These are phyloP conservation scores for Barbarea vulgaris DNA, from an alignment of 345 rosid species.

Conservation along the genomic window DNA sequence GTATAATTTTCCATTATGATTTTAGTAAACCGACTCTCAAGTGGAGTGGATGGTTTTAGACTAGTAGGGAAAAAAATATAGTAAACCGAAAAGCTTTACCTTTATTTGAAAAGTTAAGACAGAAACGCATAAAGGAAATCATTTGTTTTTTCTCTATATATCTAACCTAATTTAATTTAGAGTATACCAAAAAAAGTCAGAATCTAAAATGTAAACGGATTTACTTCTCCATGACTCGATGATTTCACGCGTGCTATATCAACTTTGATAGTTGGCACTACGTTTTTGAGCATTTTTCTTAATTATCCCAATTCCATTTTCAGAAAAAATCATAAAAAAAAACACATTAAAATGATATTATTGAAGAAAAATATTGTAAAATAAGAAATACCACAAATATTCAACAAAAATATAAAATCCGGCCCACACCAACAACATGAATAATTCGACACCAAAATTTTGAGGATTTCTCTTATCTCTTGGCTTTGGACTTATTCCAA, in stretches of 20 bases:
- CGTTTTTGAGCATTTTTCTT: not conserved
- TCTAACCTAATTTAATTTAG: not conserved
- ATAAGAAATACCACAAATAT: not conserved
- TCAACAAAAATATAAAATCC: not conserved
- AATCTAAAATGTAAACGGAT: not conserved
- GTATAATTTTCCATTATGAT: not conserved
- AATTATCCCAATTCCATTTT: not conserved
- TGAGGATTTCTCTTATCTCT: not conserved
- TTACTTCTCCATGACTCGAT: not conserved
- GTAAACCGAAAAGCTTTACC: not conserved
- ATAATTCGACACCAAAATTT: not conserved
- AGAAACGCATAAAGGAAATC: not conserved
- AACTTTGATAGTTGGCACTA: not conserved
- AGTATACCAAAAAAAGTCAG: not conserved
- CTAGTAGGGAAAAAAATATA: not conserved
- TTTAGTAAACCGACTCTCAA: not conserved
- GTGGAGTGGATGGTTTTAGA: not conserved
- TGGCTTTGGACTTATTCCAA: not conserved
- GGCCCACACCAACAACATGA: not conserved
- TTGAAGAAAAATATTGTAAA: not conserved
- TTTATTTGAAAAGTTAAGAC: constrained; percentile 3
- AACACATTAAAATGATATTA: not conserved
- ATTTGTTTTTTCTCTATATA: not conserved
- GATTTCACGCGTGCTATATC: constrained; percentile 21
- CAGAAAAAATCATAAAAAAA: not conserved